These are phyloP conservation scores for Emericellopsis atlantica DNA, from an alignment of 2,329 filamentous ascomycete genomes.

Conservation along the genomic window DNA sequence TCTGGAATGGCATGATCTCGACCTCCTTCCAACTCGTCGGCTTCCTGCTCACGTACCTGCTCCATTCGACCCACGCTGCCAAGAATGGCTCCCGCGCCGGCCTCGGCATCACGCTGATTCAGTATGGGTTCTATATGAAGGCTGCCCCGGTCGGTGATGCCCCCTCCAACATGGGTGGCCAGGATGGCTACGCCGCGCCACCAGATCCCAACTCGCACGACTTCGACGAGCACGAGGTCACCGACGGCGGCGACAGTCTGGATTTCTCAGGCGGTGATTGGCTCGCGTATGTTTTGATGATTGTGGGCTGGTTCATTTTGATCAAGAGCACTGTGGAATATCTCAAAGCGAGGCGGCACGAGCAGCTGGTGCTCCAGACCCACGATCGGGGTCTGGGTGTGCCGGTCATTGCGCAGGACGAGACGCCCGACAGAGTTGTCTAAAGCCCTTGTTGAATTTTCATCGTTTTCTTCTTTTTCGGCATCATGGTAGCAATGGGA, in stretches of 20 bases:
- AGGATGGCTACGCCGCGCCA: slow-evolving; percentile 55
- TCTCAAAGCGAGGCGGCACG: slow-evolving; percentile 73
- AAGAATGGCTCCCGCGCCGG: slow-evolving; percentile 95
- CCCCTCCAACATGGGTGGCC: slow-evolving; percentile 30
- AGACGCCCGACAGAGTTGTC: slow-evolving; percentile 65
- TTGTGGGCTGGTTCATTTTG: slow-evolving; percentile 94
- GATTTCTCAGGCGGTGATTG: slow-evolving; percentile 68
- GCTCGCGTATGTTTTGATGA: slow-evolving; percentile 88
- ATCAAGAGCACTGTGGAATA: slow-evolving; percentile 92
- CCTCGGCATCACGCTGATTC: slow-evolving; percentile 86
- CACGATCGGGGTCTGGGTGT: slow-evolving; percentile 78
- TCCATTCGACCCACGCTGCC: slow-evolving; percentile 94
- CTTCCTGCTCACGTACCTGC: slow-evolving; percentile 92
- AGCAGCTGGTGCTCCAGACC: slow-evolving; percentile 85
- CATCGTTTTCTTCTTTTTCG: too few species aligned
- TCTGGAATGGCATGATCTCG: slow-evolving; percentile 93
- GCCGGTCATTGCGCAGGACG: slow-evolving; percentile 77
- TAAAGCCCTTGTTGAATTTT: slow-evolving; percentile 19
- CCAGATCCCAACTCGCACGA: slow-evolving; percentile 82
- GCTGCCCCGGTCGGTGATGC: slow-evolving; percentile 32
- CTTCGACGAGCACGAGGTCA: slow-evolving; percentile 65
- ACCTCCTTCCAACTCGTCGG: slow-evolving; percentile 96
- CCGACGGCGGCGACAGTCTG: slow-evolving; percentile 29
- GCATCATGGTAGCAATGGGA: too few species aligned
- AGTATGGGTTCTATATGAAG: slow-evolving; percentile 96